Conservation (phyloP, 768 basidiomycete genomes). For the Chlorophyllum brunneum region DNA sequence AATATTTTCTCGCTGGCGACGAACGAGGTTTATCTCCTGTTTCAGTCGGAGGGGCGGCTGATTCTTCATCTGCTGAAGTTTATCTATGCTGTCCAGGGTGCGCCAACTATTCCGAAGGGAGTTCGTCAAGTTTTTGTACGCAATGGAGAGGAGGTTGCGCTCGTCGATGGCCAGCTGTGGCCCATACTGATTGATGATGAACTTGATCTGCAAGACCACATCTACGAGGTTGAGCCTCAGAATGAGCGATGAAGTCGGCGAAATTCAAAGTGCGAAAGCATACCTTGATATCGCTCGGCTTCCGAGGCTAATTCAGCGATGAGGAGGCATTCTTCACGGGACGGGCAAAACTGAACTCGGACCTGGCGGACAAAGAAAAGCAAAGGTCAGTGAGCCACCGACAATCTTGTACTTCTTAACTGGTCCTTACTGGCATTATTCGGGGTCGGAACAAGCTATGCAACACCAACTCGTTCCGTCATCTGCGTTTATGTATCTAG, state of each 20-base stretch:
- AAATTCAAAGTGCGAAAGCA: background rate
- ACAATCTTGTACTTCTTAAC: background rate
- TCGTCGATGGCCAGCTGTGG: conserved; percentile 77
- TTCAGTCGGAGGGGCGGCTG: conserved; percentile 36
- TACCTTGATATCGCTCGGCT: conserved; percentile 87
- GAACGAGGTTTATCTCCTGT: conserved; percentile 64
- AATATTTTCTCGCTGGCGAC: conserved; percentile 68
- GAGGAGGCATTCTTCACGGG: conserved; percentile 41
- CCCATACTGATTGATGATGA: conserved; percentile 62
- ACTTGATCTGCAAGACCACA: conserved; percentile 76
- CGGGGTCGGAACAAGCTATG: conserved; percentile 3
- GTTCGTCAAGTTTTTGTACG: conserved; percentile 89
- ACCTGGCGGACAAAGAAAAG: background rate
- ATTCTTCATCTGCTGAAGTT: conserved; percentile 45
- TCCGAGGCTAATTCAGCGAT: conserved; percentile 84
- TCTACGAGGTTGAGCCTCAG: conserved; percentile 37
- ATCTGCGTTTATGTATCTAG: conserved; percentile 9
- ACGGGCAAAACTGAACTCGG: conserved; percentile 10
- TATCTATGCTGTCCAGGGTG: conserved; percentile 72
- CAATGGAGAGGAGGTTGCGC: conserved; percentile 84
- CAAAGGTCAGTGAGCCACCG: background rate
- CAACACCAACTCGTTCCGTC: background rate
- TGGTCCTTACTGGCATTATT: conserved; percentile 16
- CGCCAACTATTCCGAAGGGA: conserved; percentile 83
- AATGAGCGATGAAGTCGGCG: background rate